phyloP scores from a whole-genome alignment of 1,139 yeast genomes.

The Eremothecium coryli region DNA sequence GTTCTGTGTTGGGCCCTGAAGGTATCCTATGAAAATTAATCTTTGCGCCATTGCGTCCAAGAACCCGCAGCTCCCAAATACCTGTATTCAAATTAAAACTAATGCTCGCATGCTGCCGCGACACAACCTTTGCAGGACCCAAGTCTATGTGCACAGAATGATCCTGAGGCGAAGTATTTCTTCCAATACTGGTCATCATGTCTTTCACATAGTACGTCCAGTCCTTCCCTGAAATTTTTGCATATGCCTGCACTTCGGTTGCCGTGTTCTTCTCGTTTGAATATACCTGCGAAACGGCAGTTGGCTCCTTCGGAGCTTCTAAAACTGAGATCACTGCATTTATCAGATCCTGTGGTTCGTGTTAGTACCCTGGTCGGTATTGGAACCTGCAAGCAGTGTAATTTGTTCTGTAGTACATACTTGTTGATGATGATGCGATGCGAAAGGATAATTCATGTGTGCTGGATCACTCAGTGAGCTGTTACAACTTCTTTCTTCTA shows the following conservation, averaged over 20 bases:
- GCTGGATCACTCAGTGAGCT: too few relatives aligned
- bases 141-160: slow-evolving; percentile 72
- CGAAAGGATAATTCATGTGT: slow-evolving; percentile 4
- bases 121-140: slow-evolving; percentile 94
- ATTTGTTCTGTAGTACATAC: slow-evolving; percentile 4
- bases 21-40: slow-evolving; percentile 61
- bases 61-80: slow-evolving; percentile 75
- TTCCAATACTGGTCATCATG: slow-evolving; percentile 70
- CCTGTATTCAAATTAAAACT: slow-evolving; percentile 65
- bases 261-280: slow-evolving; percentile 68
- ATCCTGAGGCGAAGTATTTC: slow-evolving; percentile 57
- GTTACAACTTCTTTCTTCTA: too few relatives aligned
- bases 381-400: too few relatives aligned
- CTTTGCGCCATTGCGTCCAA: slow-evolving; percentile 90
- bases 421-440: slow-evolving; percentile 4
- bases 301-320: slow-evolving; percentile 37
- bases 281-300: slow-evolving; percentile 40
- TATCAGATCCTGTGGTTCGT: slow-evolving; percentile 31
- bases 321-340: slow-evolving; percentile 39
- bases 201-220: slow-evolving; percentile 93
- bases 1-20: slow-evolving; percentile 36
- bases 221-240: slow-evolving; percentile 83
- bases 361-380: slow-evolving; percentile 2
- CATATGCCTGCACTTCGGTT: slow-evolving; percentile 90
- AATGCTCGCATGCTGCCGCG: slow-evolving; percentile 80